A percentile compares a stretch with the other conserved stretches of the same genome.
Evolutionary conservation across 129 eudicot genomes (phyloP).

Genomic region (carrot (Daucus carota)): DNA sequence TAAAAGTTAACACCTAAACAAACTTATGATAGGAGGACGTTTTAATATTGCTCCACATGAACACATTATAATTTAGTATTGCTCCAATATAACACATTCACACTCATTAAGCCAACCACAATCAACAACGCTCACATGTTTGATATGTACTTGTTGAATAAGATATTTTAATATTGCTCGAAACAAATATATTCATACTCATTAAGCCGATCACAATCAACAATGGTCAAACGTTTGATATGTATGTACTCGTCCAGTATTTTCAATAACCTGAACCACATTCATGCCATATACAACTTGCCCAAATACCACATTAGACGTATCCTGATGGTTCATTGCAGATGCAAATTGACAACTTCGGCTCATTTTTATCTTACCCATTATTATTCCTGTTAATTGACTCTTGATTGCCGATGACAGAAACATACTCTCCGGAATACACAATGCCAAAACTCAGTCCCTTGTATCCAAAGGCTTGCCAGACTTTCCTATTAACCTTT

Average conservation of each 20-base stretch:
- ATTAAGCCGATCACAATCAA: background rate
- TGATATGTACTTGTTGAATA: too few relatives aligned
- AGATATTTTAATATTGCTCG: background rate
- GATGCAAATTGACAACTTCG: background rate
- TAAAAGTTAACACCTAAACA: too few relatives aligned
- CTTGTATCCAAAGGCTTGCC: background rate
- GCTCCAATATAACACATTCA: too few relatives aligned
- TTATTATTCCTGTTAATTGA: background rate
- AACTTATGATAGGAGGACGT: too few relatives aligned
- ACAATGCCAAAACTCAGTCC: background rate
- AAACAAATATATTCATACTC: background rate
- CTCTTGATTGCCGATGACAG: background rate
- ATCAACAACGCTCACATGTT: background rate
- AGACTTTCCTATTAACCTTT: background rate
- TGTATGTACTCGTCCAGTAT: background rate
- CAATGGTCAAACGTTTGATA: background rate
- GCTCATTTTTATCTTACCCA: background rate
- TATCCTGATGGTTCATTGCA: background rate
- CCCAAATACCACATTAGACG: background rate
- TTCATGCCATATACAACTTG: background rate
- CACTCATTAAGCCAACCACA: too few relatives aligned
- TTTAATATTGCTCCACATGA: too few relatives aligned
- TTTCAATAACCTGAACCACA: background rate
- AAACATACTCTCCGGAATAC: background rate
- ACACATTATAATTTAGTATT: too few relatives aligned